These are phyloP conservation scores for Rhynchospora breviuscula DNA, from an alignment of 176 grass and related monocot genomes.

Conservation along the genomic window DNA sequence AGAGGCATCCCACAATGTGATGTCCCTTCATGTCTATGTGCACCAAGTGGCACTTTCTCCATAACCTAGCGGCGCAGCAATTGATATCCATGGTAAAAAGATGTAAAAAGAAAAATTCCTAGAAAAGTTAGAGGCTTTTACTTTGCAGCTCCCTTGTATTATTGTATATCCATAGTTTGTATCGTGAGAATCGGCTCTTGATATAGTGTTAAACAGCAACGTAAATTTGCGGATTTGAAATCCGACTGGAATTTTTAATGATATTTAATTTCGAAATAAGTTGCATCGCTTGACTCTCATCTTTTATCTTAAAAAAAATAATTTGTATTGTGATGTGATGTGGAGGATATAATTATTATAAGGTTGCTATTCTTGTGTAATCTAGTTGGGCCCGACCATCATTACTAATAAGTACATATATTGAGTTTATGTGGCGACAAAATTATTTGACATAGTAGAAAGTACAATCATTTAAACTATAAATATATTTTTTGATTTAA, in stretches of 20 bases:
- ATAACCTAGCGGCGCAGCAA: slow-evolving; percentile 19
- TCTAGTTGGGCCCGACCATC: too few species aligned
- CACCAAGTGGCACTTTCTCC: slow-evolving; percentile 46
- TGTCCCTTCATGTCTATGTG: slow-evolving; percentile 41
- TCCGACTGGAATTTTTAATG: too few species aligned
- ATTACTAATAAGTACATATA: not conserved
- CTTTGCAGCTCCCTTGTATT: not conserved
- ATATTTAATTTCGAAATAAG: too few species aligned
- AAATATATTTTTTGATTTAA: not conserved
- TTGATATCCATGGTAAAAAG: slow-evolving; percentile 30
- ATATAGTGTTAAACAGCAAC: too few species aligned
- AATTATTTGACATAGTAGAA: not conserved
- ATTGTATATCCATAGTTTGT: not conserved
- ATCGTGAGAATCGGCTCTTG: not conserved
- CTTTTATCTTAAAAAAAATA: too few species aligned
- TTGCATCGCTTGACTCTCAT: too few species aligned
- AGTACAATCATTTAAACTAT: not conserved
- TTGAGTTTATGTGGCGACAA: not conserved
- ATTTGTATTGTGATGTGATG: not conserved
- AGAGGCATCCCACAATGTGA: slow-evolving; percentile 71
- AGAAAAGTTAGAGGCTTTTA: not conserved
- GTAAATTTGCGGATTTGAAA: too few species aligned
- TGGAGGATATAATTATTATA: not conserved
- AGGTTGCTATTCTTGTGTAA: too few species aligned
- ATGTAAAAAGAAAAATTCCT: not conserved